Evolutionary conservation across 2,329 filamentous ascomycete genomes (phyloP).

Genomic region (Ophiosphaerella korrae): DNA sequence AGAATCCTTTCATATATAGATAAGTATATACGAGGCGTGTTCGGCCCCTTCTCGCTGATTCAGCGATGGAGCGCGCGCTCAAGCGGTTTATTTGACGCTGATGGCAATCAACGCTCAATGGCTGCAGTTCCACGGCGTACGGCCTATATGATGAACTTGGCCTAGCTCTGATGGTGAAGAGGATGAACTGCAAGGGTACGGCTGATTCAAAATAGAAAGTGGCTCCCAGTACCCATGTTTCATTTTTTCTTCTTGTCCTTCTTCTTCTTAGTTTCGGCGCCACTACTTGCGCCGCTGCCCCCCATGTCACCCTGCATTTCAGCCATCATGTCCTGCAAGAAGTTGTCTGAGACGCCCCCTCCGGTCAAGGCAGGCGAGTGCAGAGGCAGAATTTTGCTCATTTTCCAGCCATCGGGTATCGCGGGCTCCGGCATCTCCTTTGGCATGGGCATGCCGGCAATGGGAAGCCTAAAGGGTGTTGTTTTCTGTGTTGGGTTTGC

Average conservation of each 20-base stretch:
- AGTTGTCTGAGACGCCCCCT: slow-evolving; percentile 90
- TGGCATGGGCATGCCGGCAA: slow-evolving; percentile 73
- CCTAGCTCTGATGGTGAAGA: no score
- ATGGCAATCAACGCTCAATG: no score
- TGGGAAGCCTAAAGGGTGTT: slow-evolving; percentile 71
- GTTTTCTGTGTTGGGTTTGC: slow-evolving; percentile 77
- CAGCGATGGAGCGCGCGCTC: not conserved
- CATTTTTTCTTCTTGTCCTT: slow-evolving; percentile 49
- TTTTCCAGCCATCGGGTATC: slow-evolving; percentile 85
- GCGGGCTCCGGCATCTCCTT: slow-evolving; percentile 70
- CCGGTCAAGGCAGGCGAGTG: slow-evolving; percentile 89
- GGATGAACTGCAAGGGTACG: not conserved
- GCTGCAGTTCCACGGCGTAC: no score
- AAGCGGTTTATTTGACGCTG: not conserved
- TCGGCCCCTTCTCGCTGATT: no score
- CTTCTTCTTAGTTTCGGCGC: slow-evolving; percentile 38
- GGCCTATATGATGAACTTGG: no score
- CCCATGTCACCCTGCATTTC: slow-evolving; percentile 70
- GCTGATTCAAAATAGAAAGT: not conserved
- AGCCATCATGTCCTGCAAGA: slow-evolving; percentile 95
- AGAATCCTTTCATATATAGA: not conserved
- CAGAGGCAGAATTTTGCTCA: slow-evolving; percentile 80
- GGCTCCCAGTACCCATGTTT: slow-evolving; percentile 2
- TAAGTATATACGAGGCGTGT: no score
- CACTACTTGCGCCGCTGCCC: slow-evolving; percentile 31